Conservation (phyloP, 2,329 filamentous ascomycete species). For the Penicillium sp. region DNA sequence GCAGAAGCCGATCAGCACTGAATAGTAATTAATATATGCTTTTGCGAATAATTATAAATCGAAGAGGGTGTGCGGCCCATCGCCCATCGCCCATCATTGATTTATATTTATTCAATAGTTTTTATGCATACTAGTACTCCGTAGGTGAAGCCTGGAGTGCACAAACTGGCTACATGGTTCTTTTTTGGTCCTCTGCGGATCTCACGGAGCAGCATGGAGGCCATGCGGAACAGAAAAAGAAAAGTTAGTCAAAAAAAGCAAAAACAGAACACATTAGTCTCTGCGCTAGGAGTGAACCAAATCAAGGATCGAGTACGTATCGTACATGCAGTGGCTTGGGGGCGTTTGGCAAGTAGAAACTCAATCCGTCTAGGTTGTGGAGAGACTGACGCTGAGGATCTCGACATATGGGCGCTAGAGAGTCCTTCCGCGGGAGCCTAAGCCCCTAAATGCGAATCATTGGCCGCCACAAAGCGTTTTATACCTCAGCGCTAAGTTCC, state of each 20-base stretch:
- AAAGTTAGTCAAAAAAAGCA: not conserved
- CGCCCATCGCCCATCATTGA: not conserved
- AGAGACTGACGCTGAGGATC: not conserved
- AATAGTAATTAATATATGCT: not conserved
- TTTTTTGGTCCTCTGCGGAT: not conserved
- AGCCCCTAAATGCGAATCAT: not conserved
- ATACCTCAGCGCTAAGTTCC: not conserved
- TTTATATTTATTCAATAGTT: too few relatives aligned
- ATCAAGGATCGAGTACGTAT: not conserved
- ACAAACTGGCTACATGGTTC: not conserved
- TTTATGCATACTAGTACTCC: not conserved
- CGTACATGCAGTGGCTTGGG: not conserved
- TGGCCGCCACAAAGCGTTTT: not conserved
- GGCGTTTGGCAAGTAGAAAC: not conserved
- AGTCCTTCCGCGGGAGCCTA: constrained; percentile 1
- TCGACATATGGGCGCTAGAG: not conserved
- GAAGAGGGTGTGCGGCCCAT: not conserved
- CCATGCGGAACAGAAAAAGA: not conserved
- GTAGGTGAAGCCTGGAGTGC: not conserved
- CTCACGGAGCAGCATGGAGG: not conserved
- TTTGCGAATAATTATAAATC: not conserved
- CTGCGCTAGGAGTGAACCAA: not conserved
- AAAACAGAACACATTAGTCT: not conserved
- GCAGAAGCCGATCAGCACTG: too few relatives aligned
- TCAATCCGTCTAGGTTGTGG: not conserved